Percentiles rank a stretch among this genome's conserved stretches.
These are phyloP conservation scores for Dryas octopetala DNA, from an alignment of 306 rosid genomes.

Conservation along the genomic window DNA sequence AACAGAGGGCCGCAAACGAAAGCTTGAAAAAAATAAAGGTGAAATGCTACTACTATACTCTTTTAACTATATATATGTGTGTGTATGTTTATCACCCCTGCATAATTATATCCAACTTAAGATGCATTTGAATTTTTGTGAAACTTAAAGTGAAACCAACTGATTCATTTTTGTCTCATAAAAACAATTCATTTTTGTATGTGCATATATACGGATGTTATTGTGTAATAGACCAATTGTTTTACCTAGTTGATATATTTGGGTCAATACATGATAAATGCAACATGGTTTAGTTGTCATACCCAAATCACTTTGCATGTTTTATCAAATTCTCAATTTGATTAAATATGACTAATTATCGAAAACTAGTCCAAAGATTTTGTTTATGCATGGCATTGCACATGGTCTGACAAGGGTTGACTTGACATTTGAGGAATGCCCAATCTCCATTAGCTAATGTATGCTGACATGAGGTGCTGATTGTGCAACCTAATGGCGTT, in stretches of 20 bases:
- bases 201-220: not conserved
- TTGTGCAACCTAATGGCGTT: not conserved
- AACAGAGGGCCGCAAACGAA: conserved; percentile 57
- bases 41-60: not conserved
- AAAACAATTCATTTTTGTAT: not conserved
- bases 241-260: not conserved
- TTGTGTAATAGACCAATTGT: not conserved
- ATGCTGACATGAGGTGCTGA: not conserved
- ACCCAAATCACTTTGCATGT: not conserved
- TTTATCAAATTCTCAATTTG: not conserved
- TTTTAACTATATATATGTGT: not conserved
- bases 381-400: not conserved
- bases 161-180: not conserved
- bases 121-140: not conserved
- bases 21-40: conserved; percentile 81
- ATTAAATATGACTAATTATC: not conserved
- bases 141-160: not conserved
- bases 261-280: not conserved
- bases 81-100: not conserved
- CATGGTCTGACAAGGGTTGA: not conserved
- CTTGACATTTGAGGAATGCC: not conserved
- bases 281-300: not conserved
- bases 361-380: not conserved
- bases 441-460: not conserved
- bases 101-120: not conserved